A percentile compares a stretch with the other conserved stretches of the same genome.
Evolutionary conservation across 805 yeast species (phyloP).

Genomic region (Metahyphopichia silvanorum): DNA sequence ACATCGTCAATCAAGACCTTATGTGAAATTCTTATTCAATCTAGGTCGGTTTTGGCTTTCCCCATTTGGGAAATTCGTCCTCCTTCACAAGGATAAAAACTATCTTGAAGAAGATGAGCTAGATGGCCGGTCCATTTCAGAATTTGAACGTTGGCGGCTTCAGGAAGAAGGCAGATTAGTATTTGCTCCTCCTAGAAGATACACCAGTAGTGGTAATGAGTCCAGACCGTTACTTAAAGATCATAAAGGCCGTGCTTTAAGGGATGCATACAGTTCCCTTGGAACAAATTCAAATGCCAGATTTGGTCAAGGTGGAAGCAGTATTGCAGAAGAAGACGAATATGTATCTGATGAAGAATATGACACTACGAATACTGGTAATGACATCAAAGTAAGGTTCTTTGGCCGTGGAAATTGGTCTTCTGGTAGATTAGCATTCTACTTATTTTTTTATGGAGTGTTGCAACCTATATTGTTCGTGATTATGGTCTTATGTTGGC

Average conservation of each 20-base stretch:
- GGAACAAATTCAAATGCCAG: conserved; percentile 10
- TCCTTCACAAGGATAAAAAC: conserved; percentile 71
- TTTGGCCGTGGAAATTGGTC: conserved; percentile 96
- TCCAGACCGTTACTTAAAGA: conserved; percentile 39
- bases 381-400: conserved; percentile 49
- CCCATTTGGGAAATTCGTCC: conserved; percentile 91
- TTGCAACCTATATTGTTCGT: conserved; percentile 63
- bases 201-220: conserved; percentile 27
- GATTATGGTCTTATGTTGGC: conserved; percentile 68
- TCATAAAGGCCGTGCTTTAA: conserved; percentile 37
- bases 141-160: conserved; percentile 85
- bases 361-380: conserved; percentile 2
- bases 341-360: conserved; percentile 11
- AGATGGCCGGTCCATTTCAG: conserved; percentile 81
- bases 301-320: conserved; percentile 1
- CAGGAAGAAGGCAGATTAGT: conserved; percentile 74
- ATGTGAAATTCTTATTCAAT: conserved; percentile 56
- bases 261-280: conserved; percentile 35
- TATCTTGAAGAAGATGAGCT: conserved; percentile 84
- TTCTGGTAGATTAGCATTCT: conserved; percentile 75
- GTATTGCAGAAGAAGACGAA: conserved; percentile 13
- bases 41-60: conserved; percentile 69
- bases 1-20: conserved; percentile 53
- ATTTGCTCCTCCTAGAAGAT: conserved; percentile 63
- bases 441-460: conserved; percentile 61